Percentiles rank a stretch among this genome's conserved stretches.
Evolutionary conservation across 495 filamentous ascomycete genomes (phyloP).

Genomic region (Podospora comata): DNA sequence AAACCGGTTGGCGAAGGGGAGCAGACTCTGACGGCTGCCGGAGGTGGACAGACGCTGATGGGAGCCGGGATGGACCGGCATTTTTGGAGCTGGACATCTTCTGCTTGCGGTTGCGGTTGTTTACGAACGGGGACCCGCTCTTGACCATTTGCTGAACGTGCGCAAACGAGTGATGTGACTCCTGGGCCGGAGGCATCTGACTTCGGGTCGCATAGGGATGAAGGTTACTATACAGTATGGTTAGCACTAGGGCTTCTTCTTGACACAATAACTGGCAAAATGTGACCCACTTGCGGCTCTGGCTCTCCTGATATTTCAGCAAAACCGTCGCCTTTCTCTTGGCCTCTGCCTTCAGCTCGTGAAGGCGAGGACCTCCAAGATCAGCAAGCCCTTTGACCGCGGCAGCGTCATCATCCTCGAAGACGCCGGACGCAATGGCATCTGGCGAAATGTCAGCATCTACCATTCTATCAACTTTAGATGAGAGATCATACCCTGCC

Average conservation of each 20-base stretch:
- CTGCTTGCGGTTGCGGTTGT: background rate
- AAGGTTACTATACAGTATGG: background rate
- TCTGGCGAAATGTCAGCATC: constrained; percentile 7
- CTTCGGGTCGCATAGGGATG: background rate
- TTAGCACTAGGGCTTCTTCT: background rate
- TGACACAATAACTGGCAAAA: background rate
- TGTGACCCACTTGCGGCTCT: background rate
- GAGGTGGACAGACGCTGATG: too few species aligned
- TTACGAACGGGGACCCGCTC: background rate
- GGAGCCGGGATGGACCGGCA: background rate
- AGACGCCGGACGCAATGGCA: constrained; percentile 21
- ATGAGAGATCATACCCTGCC: background rate
- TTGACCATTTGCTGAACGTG: background rate
- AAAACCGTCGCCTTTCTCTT: constrained; percentile 7
- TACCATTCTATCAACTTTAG: background rate
- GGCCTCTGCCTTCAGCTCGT: constrained; percentile 11
- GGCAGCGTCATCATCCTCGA: constrained; percentile 30
- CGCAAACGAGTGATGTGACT: background rate
- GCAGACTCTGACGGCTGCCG: too few species aligned
- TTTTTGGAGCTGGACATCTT: background rate
- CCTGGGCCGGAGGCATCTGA: background rate
- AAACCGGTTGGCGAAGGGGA: too few species aligned
- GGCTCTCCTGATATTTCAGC: constrained; percentile 8
- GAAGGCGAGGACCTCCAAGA: constrained; percentile 28
- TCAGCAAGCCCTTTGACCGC: constrained; percentile 28